These are phyloP conservation scores for Viola odorata DNA, from an alignment of 345 rosid species.

Conservation along the genomic window DNA sequence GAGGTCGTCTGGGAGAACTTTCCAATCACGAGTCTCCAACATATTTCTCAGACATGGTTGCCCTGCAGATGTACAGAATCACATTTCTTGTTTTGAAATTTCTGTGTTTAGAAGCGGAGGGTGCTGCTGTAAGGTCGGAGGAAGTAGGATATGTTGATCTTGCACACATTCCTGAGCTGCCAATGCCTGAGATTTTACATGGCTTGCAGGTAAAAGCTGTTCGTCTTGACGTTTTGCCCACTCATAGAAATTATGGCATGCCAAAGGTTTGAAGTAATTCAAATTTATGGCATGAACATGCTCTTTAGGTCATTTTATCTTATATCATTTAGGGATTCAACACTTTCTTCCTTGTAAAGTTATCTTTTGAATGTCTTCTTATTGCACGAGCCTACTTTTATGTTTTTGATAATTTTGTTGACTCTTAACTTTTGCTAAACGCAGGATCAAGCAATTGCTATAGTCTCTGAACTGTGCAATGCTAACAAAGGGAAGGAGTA, in stretches of 20 bases:
- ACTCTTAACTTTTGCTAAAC: constrained; percentile 9
- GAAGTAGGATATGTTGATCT: constrained; percentile 83
- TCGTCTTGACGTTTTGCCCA: not conserved
- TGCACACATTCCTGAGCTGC: constrained; percentile 87
- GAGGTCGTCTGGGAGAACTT: constrained; percentile 43
- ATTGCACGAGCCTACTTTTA: not conserved
- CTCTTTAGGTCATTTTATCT: too few species aligned
- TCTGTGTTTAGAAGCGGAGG: constrained; percentile 78
- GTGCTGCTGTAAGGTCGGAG: constrained; percentile 77
- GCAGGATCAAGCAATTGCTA: constrained; percentile 73
- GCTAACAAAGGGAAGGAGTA: constrained; percentile 33
- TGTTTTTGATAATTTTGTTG: not conserved
- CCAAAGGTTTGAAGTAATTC: not conserved
- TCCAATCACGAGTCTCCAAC: constrained; percentile 42
- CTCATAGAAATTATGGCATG: not conserved
- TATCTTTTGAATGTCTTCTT: not conserved
- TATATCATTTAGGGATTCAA: too few species aligned
- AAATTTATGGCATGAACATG: not conserved
- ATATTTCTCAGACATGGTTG: constrained; percentile 67
- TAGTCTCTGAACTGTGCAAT: constrained; percentile 55
- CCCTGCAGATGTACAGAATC: constrained; percentile 70
- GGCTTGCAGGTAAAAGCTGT: constrained; percentile 65
- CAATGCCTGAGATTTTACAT: constrained; percentile 89
- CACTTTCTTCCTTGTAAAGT: too few species aligned
- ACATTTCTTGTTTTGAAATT: constrained; percentile 68